Conservation (phyloP, 805 yeast species). For the Candida ficus region DNA sequence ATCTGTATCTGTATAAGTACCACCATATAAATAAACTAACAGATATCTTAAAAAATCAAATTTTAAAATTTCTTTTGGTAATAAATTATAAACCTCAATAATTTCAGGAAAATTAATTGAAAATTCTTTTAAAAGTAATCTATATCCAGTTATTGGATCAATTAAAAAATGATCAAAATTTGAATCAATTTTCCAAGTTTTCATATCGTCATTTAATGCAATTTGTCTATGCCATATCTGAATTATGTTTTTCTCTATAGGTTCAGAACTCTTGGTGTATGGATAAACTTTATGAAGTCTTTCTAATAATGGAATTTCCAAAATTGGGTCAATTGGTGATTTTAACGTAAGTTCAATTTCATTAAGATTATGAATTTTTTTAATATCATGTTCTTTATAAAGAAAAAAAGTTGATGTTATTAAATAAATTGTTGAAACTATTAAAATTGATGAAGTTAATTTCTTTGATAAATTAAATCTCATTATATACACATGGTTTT, state of each 20-base stretch:
- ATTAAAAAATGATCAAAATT: constrained; percentile 13
- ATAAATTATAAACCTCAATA: constrained; percentile 40
- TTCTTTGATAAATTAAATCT: too few species aligned
- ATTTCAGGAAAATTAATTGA: constrained; percentile 43
- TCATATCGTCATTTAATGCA: background rate
- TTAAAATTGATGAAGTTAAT: too few species aligned
- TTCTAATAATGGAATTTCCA: constrained; percentile 11
- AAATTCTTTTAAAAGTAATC: constrained; percentile 22
- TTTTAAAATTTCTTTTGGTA: constrained; percentile 49
- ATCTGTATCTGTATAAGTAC: constrained; percentile 59
- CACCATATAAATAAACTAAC: constrained; percentile 47
- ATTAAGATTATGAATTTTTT: too few species aligned
- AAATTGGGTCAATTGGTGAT: constrained; percentile 5
- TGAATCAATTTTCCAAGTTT: constrained; percentile 7
- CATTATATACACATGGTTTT: too few species aligned
- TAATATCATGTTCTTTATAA: too few species aligned
- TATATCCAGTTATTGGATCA: constrained; percentile 27
- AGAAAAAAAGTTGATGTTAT: too few species aligned
- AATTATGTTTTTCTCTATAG: constrained; percentile 12
- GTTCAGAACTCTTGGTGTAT: constrained; percentile 20
- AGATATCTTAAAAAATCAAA: constrained; percentile 55
- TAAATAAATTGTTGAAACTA: too few species aligned
- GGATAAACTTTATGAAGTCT: constrained; percentile 13
- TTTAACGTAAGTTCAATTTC: too few species aligned
- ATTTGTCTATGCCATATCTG: constrained; percentile 24